Percentiles rank a stretch among this genome's conserved stretches.
Conservation (phyloP, 768 basidiomycete genomes). For the Mycena rebaudengoi region DNA sequence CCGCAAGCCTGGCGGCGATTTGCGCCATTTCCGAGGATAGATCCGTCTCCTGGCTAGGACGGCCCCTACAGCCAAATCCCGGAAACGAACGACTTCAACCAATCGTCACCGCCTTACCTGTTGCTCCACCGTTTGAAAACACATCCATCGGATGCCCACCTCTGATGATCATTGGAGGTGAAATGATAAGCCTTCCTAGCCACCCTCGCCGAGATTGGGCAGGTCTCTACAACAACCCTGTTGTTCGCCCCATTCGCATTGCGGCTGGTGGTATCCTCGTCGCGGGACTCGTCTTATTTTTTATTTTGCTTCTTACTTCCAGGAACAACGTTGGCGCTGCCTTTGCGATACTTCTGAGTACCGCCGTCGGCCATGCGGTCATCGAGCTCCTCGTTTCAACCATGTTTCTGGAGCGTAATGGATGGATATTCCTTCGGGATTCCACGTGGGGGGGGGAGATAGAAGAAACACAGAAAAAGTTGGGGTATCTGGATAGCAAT, state of each 20-base stretch:
- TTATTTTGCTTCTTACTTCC: background rate
- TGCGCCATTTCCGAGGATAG: slow-evolving; percentile 20
- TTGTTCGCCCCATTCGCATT: background rate
- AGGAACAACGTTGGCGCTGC: background rate
- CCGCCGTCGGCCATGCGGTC: background rate
- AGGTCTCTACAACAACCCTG: slow-evolving; percentile 2
- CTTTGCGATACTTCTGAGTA: background rate
- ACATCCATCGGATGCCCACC: background rate
- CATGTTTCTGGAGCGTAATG: background rate
- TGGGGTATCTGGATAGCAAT: background rate
- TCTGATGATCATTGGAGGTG: slow-evolving; percentile 6
- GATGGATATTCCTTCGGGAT: background rate
- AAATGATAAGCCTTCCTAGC: slow-evolving; percentile 1
- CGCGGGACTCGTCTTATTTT: background rate
- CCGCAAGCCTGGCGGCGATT: slow-evolving; percentile 30
- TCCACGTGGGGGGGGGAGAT: background rate
- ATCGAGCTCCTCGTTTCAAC: background rate
- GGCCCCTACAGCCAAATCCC: slow-evolving; percentile 26
- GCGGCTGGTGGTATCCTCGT: background rate
- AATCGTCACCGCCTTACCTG: slow-evolving; percentile 31
- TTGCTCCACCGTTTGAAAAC: background rate
- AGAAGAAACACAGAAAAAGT: background rate
- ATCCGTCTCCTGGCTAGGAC: slow-evolving; percentile 28
- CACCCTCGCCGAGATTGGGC: background rate
- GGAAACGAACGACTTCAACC: slow-evolving; percentile 33